phyloP scores from a whole-genome alignment of 441 rosid species.

The Pelargonium citronellum region DNA sequence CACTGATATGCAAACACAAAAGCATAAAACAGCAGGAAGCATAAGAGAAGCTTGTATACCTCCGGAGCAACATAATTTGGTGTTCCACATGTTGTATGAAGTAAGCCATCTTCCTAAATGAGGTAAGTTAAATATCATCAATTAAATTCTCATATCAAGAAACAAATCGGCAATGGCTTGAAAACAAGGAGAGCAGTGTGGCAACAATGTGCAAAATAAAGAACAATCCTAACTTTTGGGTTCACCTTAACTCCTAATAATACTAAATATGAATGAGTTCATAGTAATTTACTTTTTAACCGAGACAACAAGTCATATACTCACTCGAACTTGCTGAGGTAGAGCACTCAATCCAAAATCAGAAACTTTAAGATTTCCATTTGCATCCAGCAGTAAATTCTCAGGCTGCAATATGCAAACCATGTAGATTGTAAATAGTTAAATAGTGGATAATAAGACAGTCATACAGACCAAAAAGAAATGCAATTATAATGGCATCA shows the following conservation, averaged over 20 bases:
- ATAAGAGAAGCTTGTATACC: slow-evolving; percentile 39
- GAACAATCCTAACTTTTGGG: no score
- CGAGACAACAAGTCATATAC: slow-evolving; percentile 25
- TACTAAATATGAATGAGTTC: no score
- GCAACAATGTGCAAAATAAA: background rate
- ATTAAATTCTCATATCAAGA: slow-evolving; percentile 2
- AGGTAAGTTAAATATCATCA: slow-evolving; percentile 20
- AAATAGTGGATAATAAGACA: background rate
- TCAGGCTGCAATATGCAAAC: slow-evolving; percentile 66
- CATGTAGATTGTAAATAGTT: slow-evolving; percentile 12
- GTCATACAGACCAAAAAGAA: no score
- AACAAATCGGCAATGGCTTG: background rate
- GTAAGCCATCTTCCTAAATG: slow-evolving; percentile 87
- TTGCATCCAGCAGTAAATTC: slow-evolving; percentile 84
- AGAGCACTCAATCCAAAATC: slow-evolving; percentile 97
- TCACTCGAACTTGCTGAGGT: slow-evolving; percentile 97
- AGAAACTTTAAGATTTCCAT: slow-evolving; percentile 75
- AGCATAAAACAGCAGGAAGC: slow-evolving; percentile 9
- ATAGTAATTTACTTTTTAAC: no score
- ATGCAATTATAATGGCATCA: no score
- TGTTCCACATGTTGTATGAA: slow-evolving; percentile 97
- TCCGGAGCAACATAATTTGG: slow-evolving; percentile 99
- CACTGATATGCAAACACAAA: slow-evolving; percentile 10
- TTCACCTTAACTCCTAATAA: no score
- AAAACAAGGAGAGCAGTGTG: background rate